These are phyloP conservation scores for Microbotryomycetes sp. DNA, from an alignment of 1,284 basidiomycete genomes.

Conservation along the genomic window DNA sequence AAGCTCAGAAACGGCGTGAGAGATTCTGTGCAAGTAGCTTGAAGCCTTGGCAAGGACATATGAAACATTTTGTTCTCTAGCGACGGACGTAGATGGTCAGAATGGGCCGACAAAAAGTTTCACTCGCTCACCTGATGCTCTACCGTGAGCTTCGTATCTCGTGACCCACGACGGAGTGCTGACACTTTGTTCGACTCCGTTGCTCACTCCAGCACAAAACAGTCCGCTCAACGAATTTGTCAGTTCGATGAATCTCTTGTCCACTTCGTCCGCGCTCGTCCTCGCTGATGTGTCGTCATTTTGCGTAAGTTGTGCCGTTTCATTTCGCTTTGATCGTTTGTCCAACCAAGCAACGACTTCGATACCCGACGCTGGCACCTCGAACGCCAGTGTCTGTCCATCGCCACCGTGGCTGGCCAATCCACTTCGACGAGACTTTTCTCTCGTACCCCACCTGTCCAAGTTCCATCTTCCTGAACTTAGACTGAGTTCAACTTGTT, in stretches of 20 bases:
- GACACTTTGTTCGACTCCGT: constrained; percentile 3
- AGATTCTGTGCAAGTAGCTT: constrained; percentile 92
- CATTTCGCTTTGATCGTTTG: constrained; percentile 2
- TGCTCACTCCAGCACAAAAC: constrained; percentile 80
- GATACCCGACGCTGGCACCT: constrained; percentile 70
- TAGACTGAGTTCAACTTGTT: constrained; percentile 78
- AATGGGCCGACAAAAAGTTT: constrained; percentile 16
- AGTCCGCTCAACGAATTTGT: constrained; percentile 84
- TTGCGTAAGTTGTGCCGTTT: constrained; percentile 8
- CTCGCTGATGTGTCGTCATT: background rate
- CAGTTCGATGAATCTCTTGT: constrained; percentile 68
- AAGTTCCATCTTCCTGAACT: constrained; percentile 90
- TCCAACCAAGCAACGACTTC: constrained; percentile 81
- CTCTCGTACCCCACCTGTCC: constrained; percentile 65
- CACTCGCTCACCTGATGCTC: constrained; percentile 31
- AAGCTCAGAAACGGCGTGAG: constrained; percentile 91
- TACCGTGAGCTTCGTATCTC: constrained; percentile 7
- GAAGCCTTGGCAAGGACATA: constrained; percentile 55
- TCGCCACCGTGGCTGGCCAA: constrained; percentile 7
- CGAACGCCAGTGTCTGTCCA: constrained; percentile 46
- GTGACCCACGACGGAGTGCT: constrained; percentile 22
- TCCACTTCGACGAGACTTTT: background rate
- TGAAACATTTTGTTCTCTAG: constrained; percentile 56
- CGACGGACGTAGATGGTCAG: background rate
- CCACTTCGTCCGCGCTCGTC: constrained; percentile 6